A percentile compares a stretch with the other conserved stretches of the same genome.
These are phyloP conservation scores for Prunus armeniaca DNA, from an alignment of 306 rosid genomes.

Conservation along the genomic window DNA sequence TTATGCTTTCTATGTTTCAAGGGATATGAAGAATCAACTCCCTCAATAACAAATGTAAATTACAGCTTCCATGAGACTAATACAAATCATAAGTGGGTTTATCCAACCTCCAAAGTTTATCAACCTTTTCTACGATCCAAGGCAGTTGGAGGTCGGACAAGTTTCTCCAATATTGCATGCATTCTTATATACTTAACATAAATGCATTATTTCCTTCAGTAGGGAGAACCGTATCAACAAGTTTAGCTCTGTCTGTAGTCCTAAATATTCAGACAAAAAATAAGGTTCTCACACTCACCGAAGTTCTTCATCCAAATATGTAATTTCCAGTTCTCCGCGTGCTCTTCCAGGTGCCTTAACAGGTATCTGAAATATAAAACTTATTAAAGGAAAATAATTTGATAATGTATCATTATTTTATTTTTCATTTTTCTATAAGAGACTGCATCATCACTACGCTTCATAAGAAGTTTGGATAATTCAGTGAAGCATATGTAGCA, in stretches of 20 bases:
- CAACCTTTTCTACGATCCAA: not conserved
- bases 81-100: not conserved
- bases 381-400: not conserved
- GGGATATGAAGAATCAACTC: not conserved
- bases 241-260: not conserved
- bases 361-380: constrained; percentile 51
- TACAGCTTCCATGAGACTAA: not conserved
- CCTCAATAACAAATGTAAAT: not conserved
- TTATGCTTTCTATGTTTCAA: not conserved
- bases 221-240: not conserved
- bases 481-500: not conserved
- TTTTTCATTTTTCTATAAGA: too few species aligned
- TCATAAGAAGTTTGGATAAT: too few species aligned
- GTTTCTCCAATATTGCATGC: not conserved
- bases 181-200: not conserved
- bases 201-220: not conserved
- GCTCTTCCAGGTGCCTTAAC: constrained; percentile 87
- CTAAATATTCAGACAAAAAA: not conserved
- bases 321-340: constrained; percentile 84
- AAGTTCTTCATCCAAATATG: constrained; percentile 82
- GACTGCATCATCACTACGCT: too few species aligned
- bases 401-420: not conserved
- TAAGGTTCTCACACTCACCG: constrained; percentile 47
- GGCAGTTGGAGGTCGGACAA: not conserved
- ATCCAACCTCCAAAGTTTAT: not conserved